Percentiles rank a stretch among this genome's conserved stretches.
These are phyloP conservation scores for Geum urbanum DNA, from an alignment of 306 rosid genomes.

Conservation along the genomic window DNA sequence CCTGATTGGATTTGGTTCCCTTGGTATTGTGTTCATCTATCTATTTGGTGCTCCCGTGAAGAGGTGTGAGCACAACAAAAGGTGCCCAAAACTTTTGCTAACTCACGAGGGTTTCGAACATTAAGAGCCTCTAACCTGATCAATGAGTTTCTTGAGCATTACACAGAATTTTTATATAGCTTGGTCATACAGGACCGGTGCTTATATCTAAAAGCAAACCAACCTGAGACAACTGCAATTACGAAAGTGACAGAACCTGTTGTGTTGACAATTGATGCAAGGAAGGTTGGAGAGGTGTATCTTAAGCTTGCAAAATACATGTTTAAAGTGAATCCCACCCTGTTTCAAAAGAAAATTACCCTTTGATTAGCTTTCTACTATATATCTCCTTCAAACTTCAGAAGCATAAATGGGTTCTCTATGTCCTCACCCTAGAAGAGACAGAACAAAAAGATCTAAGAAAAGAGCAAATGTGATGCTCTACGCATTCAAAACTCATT, in stretches of 20 bases:
- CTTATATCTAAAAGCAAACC: background rate
- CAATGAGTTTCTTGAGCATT: background rate
- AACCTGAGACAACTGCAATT: constrained; percentile 71
- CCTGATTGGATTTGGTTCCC: no score
- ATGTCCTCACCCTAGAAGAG: constrained; percentile 63
- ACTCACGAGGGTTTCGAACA: constrained; percentile 42
- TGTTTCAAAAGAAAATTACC: constrained; percentile 24
- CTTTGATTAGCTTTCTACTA: background rate
- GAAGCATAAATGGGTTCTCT: background rate
- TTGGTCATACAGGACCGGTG: background rate
- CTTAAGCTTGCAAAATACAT: constrained; percentile 73
- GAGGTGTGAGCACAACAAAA: no score
- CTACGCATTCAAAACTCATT: no score
- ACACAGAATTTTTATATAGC: background rate
- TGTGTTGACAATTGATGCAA: constrained; percentile 63
- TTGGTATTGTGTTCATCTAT: no score
- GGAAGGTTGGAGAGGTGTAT: constrained; percentile 75
- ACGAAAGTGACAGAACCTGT: constrained; percentile 64
- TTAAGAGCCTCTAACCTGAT: constrained; percentile 56
- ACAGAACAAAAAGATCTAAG: constrained; percentile 68
- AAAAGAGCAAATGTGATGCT: constrained; percentile 46
- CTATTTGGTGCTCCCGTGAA: no score
- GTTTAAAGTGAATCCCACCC: constrained; percentile 59
- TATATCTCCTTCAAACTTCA: constrained; percentile 9
- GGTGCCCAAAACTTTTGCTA: constrained; percentile 68